Evolutionary conservation across 768 basidiomycete species (phyloP).

Genomic region (Trametes maxima): DNA sequence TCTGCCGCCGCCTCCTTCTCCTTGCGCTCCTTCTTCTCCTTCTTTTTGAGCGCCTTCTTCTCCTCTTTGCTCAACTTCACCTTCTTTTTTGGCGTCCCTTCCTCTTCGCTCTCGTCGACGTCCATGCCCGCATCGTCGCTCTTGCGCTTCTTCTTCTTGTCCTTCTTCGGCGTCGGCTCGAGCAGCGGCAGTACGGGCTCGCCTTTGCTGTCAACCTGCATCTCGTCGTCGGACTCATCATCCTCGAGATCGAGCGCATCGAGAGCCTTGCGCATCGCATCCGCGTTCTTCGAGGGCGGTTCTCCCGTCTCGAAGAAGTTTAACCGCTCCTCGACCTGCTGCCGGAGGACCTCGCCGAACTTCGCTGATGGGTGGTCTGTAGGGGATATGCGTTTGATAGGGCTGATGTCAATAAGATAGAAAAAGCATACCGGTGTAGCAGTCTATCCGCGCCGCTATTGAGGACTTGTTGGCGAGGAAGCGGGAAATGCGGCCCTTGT

Average conservation of each 20-base stretch:
- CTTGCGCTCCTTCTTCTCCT: constrained; percentile 64
- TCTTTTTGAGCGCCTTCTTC: constrained; percentile 83
- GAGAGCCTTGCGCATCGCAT: constrained; percentile 88
- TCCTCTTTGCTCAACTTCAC: constrained; percentile 81
- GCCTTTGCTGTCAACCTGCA: constrained; percentile 47
- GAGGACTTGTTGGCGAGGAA: constrained; percentile 99
- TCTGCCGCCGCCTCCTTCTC: constrained; percentile 45
- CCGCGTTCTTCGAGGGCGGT: constrained; percentile 87
- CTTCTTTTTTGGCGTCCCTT: constrained; percentile 69
- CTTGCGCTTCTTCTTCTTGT: constrained; percentile 69
- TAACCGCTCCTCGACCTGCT: constrained; percentile 95
- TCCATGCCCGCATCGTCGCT: constrained; percentile 59
- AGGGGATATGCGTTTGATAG: background rate
- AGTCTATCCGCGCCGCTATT: constrained; percentile 96
- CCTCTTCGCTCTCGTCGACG: constrained; percentile 51
- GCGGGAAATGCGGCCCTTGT: constrained; percentile 98
- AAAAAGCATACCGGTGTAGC: constrained; percentile 69
- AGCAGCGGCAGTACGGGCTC: constrained; percentile 52
- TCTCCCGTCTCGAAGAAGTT: constrained; percentile 92
- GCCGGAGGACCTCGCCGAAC: constrained; percentile 91
- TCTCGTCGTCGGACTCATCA: constrained; percentile 55
- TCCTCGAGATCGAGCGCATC: constrained; percentile 74
- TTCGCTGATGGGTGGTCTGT: constrained; percentile 84
- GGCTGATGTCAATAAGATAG: background rate
- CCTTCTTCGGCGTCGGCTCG: constrained; percentile 57